Base-by-base conservation (phyloP, 306 rosid species). In the Cicer chorassanicum region DNA sequence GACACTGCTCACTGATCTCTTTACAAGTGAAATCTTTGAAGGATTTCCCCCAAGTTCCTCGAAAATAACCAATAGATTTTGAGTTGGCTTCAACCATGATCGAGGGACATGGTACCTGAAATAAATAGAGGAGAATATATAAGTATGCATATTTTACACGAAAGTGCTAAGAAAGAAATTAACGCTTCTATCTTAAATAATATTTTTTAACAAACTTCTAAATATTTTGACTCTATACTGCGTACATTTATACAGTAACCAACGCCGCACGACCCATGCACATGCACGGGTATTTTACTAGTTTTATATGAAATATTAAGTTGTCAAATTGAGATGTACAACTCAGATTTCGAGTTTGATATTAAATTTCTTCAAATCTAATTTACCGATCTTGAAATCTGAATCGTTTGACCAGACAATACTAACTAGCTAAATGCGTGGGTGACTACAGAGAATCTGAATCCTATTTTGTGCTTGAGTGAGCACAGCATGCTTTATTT, bases 31-130 rank as follows among this genome's bases (percentile, higher is more conserved):
- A 60, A 90, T 78, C 49, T 59, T 84, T 4, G 89, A 84, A 49
- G 85, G 83, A 71, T 92, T 80, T 74, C 94, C 98, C 7, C 92
- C 90, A 6, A 83, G 65, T 85, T 92, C 98, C 87, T 90, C 98
- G 0, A 92, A 88, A 68, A 92, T 71, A 36, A 92, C 92, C 73
- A 92, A 50, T 1, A 84, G 82, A 73, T 92, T 92, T 43, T 83
- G 80, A 7, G 85, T 76, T 46, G 87, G 88, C 83, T 87, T 90
- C 85, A 92, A 57, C 96, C 96, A 92, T 59, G 98, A 88, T 50
- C 88, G 84, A 18, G 96, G 98, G 48, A 90, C 89, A 39, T 92
- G 96, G 84, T 92, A 92, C 96, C 98, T 92, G 80, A 80, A 29
- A 29, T 29, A 29, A 29, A 29, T 29, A 29, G 34, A 19, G 21